phyloP scores from a whole-genome alignment of 306 rosid species.

The Biancaea sappan region DNA sequence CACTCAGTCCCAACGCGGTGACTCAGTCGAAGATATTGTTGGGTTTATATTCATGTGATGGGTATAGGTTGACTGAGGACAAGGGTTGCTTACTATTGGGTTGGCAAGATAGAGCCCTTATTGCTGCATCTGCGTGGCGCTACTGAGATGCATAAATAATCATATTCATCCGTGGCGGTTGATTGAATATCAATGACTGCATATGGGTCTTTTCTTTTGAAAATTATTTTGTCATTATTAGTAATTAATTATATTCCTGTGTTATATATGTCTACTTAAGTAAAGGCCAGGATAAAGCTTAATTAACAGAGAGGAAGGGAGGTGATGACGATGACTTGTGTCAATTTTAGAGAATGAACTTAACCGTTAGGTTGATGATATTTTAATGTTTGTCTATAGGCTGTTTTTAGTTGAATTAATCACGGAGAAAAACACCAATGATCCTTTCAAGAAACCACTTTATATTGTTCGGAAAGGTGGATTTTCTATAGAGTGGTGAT shows the following conservation, averaged over 20 bases:
- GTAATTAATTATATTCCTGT: background rate
- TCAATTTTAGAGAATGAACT: background rate
- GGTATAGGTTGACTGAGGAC: slow-evolving; percentile 80
- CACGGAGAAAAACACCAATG: too few species aligned
- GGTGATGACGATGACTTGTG: background rate
- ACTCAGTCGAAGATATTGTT: slow-evolving; percentile 84
- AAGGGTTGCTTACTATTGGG: slow-evolving; percentile 86
- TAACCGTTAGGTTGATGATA: background rate
- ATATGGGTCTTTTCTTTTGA: background rate
- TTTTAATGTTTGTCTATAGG: background rate
- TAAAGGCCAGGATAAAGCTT: background rate
- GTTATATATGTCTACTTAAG: background rate
- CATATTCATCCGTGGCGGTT: background rate
- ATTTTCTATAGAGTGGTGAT: too few species aligned
- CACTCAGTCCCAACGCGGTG: slow-evolving; percentile 82
- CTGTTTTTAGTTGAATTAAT: background rate
- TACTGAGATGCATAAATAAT: slow-evolving; percentile 39
- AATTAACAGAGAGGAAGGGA: background rate
- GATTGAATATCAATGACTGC: background rate
- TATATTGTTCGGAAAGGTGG: too few species aligned
- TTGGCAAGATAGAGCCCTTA: slow-evolving; percentile 78
- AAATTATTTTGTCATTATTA: background rate
- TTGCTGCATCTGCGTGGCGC: slow-evolving; percentile 96
- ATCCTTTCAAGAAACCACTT: too few species aligned
- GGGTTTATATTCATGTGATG: slow-evolving; percentile 83